Evolutionary conservation across 164 flowering plant species (phyloP), one percentile per base, ranked within the genome.

Genomic region (Vitis labrusca): DNA sequence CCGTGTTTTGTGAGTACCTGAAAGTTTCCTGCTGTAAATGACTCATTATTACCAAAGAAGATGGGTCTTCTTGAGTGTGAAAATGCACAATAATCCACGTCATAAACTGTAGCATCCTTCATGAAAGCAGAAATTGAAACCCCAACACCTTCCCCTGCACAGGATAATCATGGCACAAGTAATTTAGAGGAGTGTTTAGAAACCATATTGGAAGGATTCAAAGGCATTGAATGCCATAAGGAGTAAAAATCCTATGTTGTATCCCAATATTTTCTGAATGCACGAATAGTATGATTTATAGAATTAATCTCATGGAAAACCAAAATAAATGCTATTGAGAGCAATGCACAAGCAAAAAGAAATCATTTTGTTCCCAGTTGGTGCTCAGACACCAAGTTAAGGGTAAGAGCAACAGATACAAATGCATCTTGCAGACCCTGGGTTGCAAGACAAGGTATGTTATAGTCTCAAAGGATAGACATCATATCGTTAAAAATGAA

Each of bases 141-240:
- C 10, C 90, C 94, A 63, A 92, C 94, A 67, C 89, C 96, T 84
- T 86, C 97, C 49, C 97, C 97, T 92, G 82, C 73, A 80, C 8
- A 63, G 29, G 12, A 19, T 58, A 2, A 44, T 37, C 2, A 57
- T 56, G 2, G 16, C 17, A 17, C 13, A 9, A 7, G 10, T 15
- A 9, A 27, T 29, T 29, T 66, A 8, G 44, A 15, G 2, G 50
- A n/a, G 61, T 15, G 37, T 55, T 9, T 30, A 8, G 44, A 37
- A 53, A 32, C 12, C 15, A 1, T 17, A 10, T 3, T 8, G 13
- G 15, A 50, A 44, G 37, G 10, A 5, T n/a, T 50, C 7, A 64
- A 4, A 52, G 12, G 8, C 12, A 10, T 52, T 11, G 58, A 37
- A 47, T 5, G 3, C 8, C 50, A 62, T 10, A 62, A 8, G 10